Evolutionary conservation across 768 basidiomycete species (phyloP).

Genomic region (Lentinula boryana): DNA sequence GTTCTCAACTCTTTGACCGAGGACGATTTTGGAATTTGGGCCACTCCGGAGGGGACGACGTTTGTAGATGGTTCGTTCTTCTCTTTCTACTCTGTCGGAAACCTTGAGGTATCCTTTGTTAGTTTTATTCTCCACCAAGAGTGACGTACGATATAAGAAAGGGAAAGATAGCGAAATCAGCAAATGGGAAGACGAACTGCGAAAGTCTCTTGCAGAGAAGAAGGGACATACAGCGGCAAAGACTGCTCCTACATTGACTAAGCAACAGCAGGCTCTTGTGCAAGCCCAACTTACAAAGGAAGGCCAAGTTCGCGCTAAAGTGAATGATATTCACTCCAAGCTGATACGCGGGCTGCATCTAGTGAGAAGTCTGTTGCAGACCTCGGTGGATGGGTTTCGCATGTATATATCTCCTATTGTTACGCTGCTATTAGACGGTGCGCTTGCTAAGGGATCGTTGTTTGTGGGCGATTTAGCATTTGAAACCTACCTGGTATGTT

Average conservation of each 20-base stretch:
- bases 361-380: slow-evolving; percentile 55
- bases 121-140: slow-evolving; percentile 64
- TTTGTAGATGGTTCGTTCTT: slow-evolving; percentile 67
- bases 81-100: neutral
- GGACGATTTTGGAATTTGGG: slow-evolving; percentile 79
- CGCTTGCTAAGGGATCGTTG: slow-evolving; percentile 49
- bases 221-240: slow-evolving; percentile 36
- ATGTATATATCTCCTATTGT: slow-evolving; percentile 53
- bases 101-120: neutral
- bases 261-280: slow-evolving; percentile 81
- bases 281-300: slow-evolving; percentile 83
- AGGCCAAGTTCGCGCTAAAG: slow-evolving; percentile 52
- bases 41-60: slow-evolving; percentile 73
- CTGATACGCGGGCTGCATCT: slow-evolving; percentile 66
- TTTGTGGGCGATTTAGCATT: slow-evolving; percentile 64
- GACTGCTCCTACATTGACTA: slow-evolving; percentile 52
- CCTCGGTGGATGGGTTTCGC: slow-evolving; percentile 44
- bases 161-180: slow-evolving; percentile 87
- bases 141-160: slow-evolving; percentile 46
- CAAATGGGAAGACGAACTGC: slow-evolving; percentile 94
- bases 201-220: slow-evolving; percentile 78
- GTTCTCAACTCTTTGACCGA: slow-evolving; percentile 61
- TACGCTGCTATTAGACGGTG: slow-evolving; percentile 57
- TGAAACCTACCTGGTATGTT: slow-evolving; percentile 71
- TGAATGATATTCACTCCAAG: slow-evolving; percentile 44